Evolutionary conservation across 176 grass and related monocot genomes (phyloP).

Genomic region (Panicum miliaceum): DNA sequence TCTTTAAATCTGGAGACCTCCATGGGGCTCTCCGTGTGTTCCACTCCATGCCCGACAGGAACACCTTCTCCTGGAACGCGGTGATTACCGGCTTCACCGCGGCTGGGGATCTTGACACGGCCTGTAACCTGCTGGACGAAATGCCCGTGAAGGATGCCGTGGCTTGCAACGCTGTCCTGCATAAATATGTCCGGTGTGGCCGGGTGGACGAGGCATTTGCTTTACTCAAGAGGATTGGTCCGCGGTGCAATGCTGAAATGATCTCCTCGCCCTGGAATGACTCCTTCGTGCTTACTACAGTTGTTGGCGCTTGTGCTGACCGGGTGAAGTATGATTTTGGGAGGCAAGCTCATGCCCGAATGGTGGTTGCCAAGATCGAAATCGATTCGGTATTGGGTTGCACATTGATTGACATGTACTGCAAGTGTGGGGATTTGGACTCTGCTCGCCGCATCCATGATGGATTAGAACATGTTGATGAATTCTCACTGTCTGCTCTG

Average conservation of each 20-base stretch:
- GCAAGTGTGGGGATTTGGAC: conserved; percentile 61
- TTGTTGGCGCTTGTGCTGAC: conserved; percentile 65
- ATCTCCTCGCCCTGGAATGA: conserved; percentile 42
- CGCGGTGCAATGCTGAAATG: neutral
- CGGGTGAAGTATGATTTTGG: conserved; percentile 47
- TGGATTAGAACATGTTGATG: conserved; percentile 47
- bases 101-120: conserved; percentile 44
- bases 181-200: conserved; percentile 49
- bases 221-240: conserved; percentile 52
- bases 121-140: conserved; percentile 46
- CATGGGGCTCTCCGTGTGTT: conserved; percentile 48
- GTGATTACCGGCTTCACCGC: conserved; percentile 49
- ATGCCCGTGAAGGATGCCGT: conserved; percentile 62
- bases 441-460: conserved; percentile 48
- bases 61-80: conserved; percentile 63
- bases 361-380: conserved; percentile 48
- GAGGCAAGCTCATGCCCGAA: conserved; percentile 54
- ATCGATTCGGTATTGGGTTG: conserved; percentile 60
- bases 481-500: conserved; percentile 65
- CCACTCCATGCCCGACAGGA: conserved; percentile 62
- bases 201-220: conserved; percentile 46
- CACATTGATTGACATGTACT: conserved; percentile 72
- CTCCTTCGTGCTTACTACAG: conserved; percentile 63
- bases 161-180: conserved; percentile 56
- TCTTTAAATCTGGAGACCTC: conserved; percentile 45